Percentiles rank a stretch among this genome's conserved stretches.
Conservation (phyloP, 441 rosid genomes). For the Bocquillonia castaneifolia region DNA sequence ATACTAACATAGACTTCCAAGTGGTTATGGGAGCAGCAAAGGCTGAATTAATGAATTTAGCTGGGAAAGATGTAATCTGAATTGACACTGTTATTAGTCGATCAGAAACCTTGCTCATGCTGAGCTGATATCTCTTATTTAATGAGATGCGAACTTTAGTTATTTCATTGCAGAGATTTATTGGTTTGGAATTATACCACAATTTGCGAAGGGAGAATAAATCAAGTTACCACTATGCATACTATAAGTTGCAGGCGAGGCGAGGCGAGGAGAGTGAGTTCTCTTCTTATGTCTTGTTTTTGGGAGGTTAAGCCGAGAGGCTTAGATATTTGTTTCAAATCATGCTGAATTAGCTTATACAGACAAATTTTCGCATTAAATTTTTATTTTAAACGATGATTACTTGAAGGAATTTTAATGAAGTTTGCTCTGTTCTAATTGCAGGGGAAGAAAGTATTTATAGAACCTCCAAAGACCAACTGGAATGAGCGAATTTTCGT, state of each 20-base stretch:
- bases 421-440: too few species aligned
- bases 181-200: neutral
- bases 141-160: neutral
- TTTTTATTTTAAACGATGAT: too few species aligned
- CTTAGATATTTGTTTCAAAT: too few species aligned
- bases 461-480: too few species aligned
- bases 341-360: too few species aligned
- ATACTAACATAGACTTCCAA: conserved; percentile 55
- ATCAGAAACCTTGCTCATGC: neutral
- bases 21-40: conserved; percentile 77
- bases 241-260: neutral
- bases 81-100: neutral
- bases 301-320: too few species aligned
- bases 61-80: conserved; percentile 36
- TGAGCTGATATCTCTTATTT: neutral
- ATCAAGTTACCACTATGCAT: neutral
- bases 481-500: too few species aligned
- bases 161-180: neutral
- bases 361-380: too few species aligned
- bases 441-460: too few species aligned
- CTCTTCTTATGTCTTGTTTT: too few species aligned
- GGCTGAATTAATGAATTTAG: conserved; percentile 60
- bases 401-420: too few species aligned
- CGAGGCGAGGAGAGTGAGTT: too few species aligned
- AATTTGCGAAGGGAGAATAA: neutral